Conservation (phyloP, 1,284 basidiomycete species). For the Leccinum pseudoinsigne region DNA sequence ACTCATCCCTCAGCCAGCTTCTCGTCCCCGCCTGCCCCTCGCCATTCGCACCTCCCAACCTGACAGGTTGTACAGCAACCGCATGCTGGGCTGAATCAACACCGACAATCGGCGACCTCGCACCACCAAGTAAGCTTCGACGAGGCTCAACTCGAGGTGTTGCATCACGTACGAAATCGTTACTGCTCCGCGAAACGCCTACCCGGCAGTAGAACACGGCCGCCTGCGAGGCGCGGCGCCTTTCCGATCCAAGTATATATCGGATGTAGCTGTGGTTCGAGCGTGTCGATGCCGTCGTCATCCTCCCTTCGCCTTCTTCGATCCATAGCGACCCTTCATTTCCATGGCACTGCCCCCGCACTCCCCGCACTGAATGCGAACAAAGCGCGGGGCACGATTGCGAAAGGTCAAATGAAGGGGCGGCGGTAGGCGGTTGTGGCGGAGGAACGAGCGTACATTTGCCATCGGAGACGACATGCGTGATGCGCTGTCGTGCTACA, state of each 20-base stretch:
- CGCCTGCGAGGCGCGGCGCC: constrained; percentile 10
- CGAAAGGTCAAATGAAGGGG: neutral
- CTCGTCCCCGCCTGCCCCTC: neutral
- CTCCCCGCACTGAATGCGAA: neutral
- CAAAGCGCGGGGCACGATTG: neutral
- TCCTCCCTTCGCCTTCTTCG: neutral
- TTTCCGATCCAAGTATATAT: neutral
- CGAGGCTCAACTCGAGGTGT: neutral
- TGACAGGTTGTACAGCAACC: neutral
- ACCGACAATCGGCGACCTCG: neutral
- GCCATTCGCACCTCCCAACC: neutral
- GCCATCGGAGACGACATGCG: neutral
- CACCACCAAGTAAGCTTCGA: neutral
- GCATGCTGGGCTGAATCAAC: neutral
- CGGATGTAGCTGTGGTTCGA: neutral
- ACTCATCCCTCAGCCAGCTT: neutral
- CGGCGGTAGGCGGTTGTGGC: neutral
- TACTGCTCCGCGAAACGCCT: neutral
- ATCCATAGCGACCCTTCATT: neutral
- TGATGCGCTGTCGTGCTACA: constrained; percentile 35
- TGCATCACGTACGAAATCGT: neutral
- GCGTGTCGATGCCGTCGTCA: constrained; percentile 3
- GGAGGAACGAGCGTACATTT: neutral
- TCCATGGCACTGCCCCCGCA: neutral
- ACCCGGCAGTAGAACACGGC: neutral